Conservation (phyloP, 192 early-diverging fungal species). For the Lunasporangiospora selenospora region DNA sequence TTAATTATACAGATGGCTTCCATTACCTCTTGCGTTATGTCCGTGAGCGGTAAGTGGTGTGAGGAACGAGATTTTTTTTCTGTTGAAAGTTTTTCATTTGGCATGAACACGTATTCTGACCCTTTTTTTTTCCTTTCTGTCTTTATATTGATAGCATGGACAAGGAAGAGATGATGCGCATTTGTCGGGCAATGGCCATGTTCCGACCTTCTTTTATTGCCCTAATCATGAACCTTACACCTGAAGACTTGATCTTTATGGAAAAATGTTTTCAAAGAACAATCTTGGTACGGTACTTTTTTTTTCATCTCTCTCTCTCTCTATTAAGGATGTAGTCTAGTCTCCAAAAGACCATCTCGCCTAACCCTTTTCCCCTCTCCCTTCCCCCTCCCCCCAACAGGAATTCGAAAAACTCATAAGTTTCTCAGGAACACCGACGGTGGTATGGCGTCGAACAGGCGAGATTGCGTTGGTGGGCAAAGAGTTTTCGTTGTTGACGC, state of each 20-base stretch:
- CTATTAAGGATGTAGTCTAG: not conserved
- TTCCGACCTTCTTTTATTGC: constrained; percentile 93
- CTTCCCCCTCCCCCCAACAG: constrained; percentile 38
- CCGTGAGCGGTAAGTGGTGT: constrained; percentile 62
- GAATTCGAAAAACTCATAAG: constrained; percentile 92
- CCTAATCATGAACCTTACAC: constrained; percentile 89
- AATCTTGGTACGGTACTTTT: constrained; percentile 61
- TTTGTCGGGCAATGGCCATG: constrained; percentile 81
- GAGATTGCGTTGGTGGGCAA: constrained; percentile 94
- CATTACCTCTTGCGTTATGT: constrained; percentile 89
- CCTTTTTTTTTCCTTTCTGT: not conserved
- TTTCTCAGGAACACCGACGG: constrained; percentile 92
- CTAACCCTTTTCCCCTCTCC: not conserved
- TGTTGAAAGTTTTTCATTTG: not conserved
- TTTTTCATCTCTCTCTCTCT: constrained; percentile 10
- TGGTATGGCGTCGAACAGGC: constrained; percentile 92
- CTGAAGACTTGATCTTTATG: constrained; percentile 93
- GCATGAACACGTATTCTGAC: not conserved
- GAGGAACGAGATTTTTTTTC: not conserved
- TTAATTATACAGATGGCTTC: constrained; percentile 93
- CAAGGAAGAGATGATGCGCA: constrained; percentile 82
- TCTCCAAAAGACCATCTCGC: not conserved
- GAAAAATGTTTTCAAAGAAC: constrained; percentile 95
- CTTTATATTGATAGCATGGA: constrained; percentile 67
- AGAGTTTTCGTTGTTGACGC: constrained; percentile 91